A percentile compares a stretch with the other conserved stretches of the same genome.
phyloP scores from a whole-genome alignment of 208 protist species.

The Wallacemonas rigidus region DNA sequence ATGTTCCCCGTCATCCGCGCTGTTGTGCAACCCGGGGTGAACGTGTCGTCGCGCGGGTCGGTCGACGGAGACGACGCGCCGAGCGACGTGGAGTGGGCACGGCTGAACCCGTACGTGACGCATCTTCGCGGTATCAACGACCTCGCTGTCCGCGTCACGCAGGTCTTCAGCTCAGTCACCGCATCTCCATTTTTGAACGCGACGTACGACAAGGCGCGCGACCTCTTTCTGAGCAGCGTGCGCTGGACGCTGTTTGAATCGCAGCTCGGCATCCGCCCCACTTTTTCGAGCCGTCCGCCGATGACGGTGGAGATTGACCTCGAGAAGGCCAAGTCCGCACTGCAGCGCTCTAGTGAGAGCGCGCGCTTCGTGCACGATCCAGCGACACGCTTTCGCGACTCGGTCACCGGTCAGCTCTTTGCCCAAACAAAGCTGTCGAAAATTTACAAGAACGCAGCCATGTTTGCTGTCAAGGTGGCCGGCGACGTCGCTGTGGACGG shows the following conservation, averaged over 20 bases:
- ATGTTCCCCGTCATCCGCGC: slow-evolving; percentile 32
- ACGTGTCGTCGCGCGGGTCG: not conserved
- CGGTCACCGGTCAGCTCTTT: slow-evolving; percentile 74
- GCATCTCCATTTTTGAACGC: slow-evolving; percentile 66
- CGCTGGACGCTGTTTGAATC: slow-evolving; percentile 82
- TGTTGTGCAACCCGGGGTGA: not conserved
- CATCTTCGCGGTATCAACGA: slow-evolving; percentile 67
- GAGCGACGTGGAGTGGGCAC: slow-evolving; percentile 16
- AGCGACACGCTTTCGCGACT: slow-evolving; percentile 16
- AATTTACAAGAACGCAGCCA: slow-evolving; percentile 72
- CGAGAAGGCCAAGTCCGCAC: slow-evolving; percentile 32
- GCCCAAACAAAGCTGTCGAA: slow-evolving; percentile 55
- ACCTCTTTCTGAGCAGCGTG: slow-evolving; percentile 72
- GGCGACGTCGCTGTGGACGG: slow-evolving; percentile 70
- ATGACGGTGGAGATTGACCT: slow-evolving; percentile 60
- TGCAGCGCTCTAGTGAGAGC: slow-evolving; percentile 27
- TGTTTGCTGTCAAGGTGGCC: slow-evolving; percentile 78
- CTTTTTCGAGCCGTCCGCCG: slow-evolving; percentile 33
- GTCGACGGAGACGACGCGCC: slow-evolving; percentile 5
- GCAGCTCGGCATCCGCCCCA: slow-evolving; percentile 52
- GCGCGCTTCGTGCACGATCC: slow-evolving; percentile 25
- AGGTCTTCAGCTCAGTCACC: slow-evolving; percentile 54
- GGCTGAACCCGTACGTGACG: slow-evolving; percentile 61
- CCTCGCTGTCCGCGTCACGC: slow-evolving; percentile 70
- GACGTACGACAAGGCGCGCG: slow-evolving; percentile 56